These are phyloP conservation scores for Hyaloscypha finlandica DNA, from an alignment of 495 filamentous ascomycete species.

Conservation along the genomic window DNA sequence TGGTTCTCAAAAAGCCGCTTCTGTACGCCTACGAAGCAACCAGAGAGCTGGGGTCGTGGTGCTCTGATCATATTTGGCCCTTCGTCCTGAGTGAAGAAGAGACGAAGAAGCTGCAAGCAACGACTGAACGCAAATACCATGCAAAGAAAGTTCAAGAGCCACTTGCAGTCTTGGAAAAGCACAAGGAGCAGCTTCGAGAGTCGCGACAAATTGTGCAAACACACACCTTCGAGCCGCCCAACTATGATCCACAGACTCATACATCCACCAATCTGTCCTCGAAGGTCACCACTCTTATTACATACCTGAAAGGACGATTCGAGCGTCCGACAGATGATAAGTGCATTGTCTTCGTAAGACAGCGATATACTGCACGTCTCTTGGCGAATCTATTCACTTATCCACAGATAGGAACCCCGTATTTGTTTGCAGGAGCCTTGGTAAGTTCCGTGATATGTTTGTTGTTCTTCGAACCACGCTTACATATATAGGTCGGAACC, in stretches of 20 bases:
- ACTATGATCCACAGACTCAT: conserved; percentile 36
- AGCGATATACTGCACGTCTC: conserved; percentile 74
- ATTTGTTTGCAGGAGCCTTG: conserved; percentile 67
- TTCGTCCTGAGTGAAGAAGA: conserved; percentile 70
- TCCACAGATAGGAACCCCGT: conserved; percentile 50
- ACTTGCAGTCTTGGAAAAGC: conserved; percentile 47
- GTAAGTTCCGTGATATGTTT: conserved; percentile 16
- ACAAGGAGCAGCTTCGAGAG: conserved; percentile 57
- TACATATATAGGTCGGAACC: conserved; percentile 28
- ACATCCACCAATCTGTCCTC: conserved; percentile 53
- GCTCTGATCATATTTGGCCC: conserved; percentile 79
- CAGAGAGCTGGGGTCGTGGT: conserved; percentile 80
- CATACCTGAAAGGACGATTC: conserved; percentile 61
- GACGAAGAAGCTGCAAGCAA: conserved; percentile 60
- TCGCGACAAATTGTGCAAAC: conserved; percentile 58
- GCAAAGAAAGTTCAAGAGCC: conserved; percentile 33
- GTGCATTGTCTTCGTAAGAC: conserved; percentile 87
- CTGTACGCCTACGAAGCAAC: conserved; percentile 56
- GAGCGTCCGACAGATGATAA: conserved; percentile 55
- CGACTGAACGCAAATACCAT: conserved; percentile 48
- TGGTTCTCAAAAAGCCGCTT: conserved; percentile 60
- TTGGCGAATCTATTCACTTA: conserved; percentile 65
- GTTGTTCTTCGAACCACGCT: background rate
- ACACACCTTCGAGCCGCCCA: conserved; percentile 49
- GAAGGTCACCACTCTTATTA: conserved; percentile 68